Conservation (phyloP, 371 early-diverging fungal species). For the Mortierella sp. region DNA sequence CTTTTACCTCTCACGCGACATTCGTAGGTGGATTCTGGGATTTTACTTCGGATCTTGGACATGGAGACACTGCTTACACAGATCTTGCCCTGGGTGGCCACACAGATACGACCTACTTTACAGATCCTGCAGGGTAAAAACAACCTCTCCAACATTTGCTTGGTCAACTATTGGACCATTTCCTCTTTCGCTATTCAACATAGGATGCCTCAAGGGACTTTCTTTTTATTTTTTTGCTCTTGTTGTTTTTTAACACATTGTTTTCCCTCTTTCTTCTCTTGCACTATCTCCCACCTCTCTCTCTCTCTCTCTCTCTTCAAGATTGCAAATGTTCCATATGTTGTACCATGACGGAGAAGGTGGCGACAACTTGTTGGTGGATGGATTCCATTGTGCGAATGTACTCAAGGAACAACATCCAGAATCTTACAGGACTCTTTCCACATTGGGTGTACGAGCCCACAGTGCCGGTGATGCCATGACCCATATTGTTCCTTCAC, state of each 20-base stretch:
- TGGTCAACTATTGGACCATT: too few species aligned
- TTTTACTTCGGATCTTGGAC: slow-evolving; percentile 81
- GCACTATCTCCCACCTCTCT: too few species aligned
- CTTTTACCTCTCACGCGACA: too few species aligned
- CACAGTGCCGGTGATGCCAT: slow-evolving; percentile 88
- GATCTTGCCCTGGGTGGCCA: slow-evolving; percentile 82
- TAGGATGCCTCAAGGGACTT: too few species aligned
- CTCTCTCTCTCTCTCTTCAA: too few species aligned
- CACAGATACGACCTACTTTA: slow-evolving; percentile 94
- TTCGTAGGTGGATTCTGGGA: slow-evolving; percentile 77
- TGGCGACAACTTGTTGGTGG: slow-evolving; percentile 85
- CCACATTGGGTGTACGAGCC: slow-evolving; percentile 67
- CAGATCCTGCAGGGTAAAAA: slow-evolving; percentile 89
- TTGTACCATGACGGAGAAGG: slow-evolving; percentile 79
- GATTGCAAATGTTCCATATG: slow-evolving; percentile 89
- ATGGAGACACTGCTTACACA: slow-evolving; percentile 92
- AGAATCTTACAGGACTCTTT: slow-evolving; percentile 72
- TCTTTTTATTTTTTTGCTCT: too few species aligned
- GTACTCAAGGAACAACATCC: slow-evolving; percentile 69
- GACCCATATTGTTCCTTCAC: slow-evolving; percentile 74
- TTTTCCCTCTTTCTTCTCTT: too few species aligned
- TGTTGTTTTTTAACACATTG: background rate
- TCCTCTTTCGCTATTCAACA: too few species aligned
- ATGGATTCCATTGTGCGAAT: slow-evolving; percentile 82
- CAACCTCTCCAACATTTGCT: too few species aligned